Evolutionary conservation across 257 asterid genomes (phyloP), one percentile per base, ranked within the genome.

Genomic region (Lycium barbarum): DNA sequence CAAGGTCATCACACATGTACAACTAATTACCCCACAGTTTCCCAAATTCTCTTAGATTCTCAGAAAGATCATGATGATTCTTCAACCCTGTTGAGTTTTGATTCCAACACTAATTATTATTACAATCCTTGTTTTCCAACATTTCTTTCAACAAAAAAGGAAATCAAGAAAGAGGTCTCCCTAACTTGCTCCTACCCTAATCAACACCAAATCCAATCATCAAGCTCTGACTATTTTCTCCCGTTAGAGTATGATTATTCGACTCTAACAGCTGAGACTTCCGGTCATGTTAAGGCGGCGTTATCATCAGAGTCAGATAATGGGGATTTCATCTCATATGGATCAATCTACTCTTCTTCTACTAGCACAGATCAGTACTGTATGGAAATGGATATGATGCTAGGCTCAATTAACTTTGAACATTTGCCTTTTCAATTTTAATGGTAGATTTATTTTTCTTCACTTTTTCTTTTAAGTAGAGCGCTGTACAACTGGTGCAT

Each of bases 1-100:
- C 89, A 88, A 5, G 95, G 93, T 3, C 84, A 63, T 13, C 97
- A 94, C 87, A 85, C 91, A 0, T 94, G 98, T 84, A 87, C 51
- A 15, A 86, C 73, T 47, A 47, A 47, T 72, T 7, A 84, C 17
- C 58, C 61, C 57, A 79, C 72, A 53, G 15, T 55, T n/a, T 65
- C 89, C 14, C 88, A 84, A 12, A 70, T 85, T 2, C 79, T 87
- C 62, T 4, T 83, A 3, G 91, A 84, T 65, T 2, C 81, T n/a
- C 18, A 78, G 6, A 36, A 85, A 49, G 1, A 74, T n/a, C 38
- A 67, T 26, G 83, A 89, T 49, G 88, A 92, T 36, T 47, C 59
- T 73, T 78, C 95, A 65, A 6, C 84, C 61, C 71, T 87, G 6
- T 83, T 91, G 84, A 89, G 86, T 88, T 91, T 92, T 81, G 83